phyloP scores from a whole-genome alignment of 176 grass and related monocot genomes.

The Zoysia pacifica region DNA sequence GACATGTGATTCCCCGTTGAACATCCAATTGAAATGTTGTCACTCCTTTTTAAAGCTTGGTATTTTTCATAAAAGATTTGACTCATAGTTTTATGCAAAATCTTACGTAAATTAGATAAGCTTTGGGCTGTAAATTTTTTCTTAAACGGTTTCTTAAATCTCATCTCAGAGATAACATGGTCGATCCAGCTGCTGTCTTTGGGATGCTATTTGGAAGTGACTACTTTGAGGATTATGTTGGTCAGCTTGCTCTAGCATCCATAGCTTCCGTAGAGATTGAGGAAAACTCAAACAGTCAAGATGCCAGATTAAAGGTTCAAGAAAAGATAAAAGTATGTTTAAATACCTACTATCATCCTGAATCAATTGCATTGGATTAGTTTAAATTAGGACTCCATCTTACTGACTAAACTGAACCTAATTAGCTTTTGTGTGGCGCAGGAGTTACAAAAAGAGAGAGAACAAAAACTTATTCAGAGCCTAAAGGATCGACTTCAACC shows the following conservation, averaged over 20 bases:
- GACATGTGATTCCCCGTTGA: background rate
- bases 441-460: constrained; percentile 88
- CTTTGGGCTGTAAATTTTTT: constrained; percentile 6
- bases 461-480: constrained; percentile 69
- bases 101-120: background rate
- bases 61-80: background rate
- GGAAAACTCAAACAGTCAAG: constrained; percentile 58
- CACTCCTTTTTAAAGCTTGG: background rate
- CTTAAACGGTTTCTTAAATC: constrained; percentile 1
- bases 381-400: constrained; percentile 4
- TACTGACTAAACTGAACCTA: constrained; percentile 11
- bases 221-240: constrained; percentile 96
- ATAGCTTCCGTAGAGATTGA: constrained; percentile 79
- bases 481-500: constrained; percentile 80
- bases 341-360: constrained; percentile 5
- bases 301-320: constrained; percentile 66
- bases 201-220: constrained; percentile 99
- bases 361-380: constrained; percentile 5
- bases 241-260: constrained; percentile 88
- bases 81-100: background rate
- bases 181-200: constrained; percentile 93
- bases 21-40: background rate
- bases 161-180: constrained; percentile 74
- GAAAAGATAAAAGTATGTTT: constrained; percentile 84
- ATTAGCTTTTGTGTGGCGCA: constrained; percentile 42